Base-by-base conservation (phyloP, 352 stramenopile genomes). In the Globisporangium ultimum region DNA sequence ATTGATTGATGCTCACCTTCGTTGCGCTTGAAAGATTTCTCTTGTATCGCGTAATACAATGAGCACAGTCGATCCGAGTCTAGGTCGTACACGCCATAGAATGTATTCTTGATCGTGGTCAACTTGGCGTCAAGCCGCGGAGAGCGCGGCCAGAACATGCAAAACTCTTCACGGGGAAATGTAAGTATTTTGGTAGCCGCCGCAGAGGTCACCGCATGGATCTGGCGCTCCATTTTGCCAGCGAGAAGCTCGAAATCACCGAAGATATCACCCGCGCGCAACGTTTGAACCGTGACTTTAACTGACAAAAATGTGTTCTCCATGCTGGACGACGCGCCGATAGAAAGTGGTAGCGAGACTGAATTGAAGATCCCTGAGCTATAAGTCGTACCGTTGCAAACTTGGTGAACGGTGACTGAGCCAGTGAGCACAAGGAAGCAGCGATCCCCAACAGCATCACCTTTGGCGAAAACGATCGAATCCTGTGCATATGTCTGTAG, bases 241-340 rank as follows among this genome's bases (percentile, higher is more conserved):
- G 68, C 43, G 13, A 82, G 34, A 5, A 76, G 49, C 47, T 86
- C 76, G 17, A 78, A 79, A 48, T 86, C 76, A 3, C 76, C 76
- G 60, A 80, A 84, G 2, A 74, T 61, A n/a, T 70, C 67, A 1
- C 73, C 76, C 12, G 51, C 24, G 41, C 60, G 52, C 24, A 81
- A 43, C 0, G 66, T 59, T 15, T 71, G 69, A 24, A 86, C 60
- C 2, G 36, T 58, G 7, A 84, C 49, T 50, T 66, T 70, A 2
- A 66, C 48, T n/a, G 53, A 20, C 12, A 17, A 36, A 36, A 36
- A 36, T 10, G 28, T n/a, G 12, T 17, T 52, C 15, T 63, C 57
- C 15, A 28, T 22, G 12, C 12, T 20, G 17, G 57, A 18, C 28
- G 57, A 15, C 28, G 48, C 24, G 28, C 48, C 45, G 28, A 47